A percentile compares a stretch with the other conserved stretches of the same genome.
Evolutionary conservation across 2,329 filamentous ascomycete genomes (phyloP).

Genomic region (Fusarium brevicatenulatum): DNA sequence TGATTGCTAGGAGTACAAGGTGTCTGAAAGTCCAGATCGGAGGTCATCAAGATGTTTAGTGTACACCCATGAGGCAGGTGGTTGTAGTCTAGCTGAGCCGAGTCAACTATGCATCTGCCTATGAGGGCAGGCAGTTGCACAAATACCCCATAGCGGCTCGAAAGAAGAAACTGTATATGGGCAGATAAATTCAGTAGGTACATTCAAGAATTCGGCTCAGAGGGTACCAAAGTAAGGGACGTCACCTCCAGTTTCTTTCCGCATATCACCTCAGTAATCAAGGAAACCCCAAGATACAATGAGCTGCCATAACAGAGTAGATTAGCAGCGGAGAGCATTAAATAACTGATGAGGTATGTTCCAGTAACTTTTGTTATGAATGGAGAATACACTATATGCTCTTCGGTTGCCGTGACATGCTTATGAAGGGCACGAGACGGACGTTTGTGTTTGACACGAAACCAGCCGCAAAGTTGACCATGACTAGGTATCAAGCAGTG

Average conservation of each 20-base stretch:
- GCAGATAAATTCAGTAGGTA: accelerated
- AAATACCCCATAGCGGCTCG: neutral
- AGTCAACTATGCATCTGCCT: neutral
- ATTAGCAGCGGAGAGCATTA: accelerated
- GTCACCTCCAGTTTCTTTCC: neutral
- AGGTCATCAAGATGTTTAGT: neutral
- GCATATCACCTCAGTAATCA: too few species aligned
- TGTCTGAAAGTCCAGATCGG: too few species aligned
- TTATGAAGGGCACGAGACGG: neutral
- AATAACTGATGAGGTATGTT: neutral
- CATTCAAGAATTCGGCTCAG: accelerated
- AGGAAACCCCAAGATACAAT: neutral
- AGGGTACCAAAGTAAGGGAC: too few species aligned
- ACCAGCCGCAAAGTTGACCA: accelerated
- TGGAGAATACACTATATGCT: neutral
- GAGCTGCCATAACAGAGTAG: accelerated
- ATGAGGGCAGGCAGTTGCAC: accelerated
- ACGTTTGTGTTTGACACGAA: neutral
- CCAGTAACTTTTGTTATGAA: neutral
- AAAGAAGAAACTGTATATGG: accelerated
- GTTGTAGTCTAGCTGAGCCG: neutral
- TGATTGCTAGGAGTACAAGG: too few species aligned
- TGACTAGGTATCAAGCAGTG: neutral
- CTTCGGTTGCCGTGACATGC: too few species aligned
- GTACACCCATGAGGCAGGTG: neutral